These are phyloP conservation scores for Colletotrichum plurivorum DNA, from an alignment of 2,329 filamentous ascomycete genomes.

Conservation along the genomic window DNA sequence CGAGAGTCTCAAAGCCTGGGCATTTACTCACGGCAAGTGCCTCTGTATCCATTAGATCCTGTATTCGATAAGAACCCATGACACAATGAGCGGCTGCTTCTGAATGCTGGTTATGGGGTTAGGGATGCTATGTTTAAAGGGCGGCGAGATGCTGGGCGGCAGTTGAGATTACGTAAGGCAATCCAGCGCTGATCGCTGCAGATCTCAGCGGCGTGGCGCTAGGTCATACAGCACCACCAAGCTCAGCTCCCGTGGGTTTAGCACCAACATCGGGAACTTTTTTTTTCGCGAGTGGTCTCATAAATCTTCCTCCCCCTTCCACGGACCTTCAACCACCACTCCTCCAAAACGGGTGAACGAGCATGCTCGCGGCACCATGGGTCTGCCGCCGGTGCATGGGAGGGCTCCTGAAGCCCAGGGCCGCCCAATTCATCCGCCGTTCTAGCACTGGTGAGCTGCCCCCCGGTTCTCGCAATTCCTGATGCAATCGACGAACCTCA, in stretches of 20 bases:
- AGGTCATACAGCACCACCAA: neutral
- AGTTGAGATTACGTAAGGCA: conserved; percentile 20
- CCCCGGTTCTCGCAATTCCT: neutral
- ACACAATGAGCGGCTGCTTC: no score
- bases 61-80: no score
- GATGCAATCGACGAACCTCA: no score
- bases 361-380: conserved; percentile 62
- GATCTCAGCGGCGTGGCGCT: no score
- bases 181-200: no score
- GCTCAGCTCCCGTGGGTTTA: conserved; percentile 13
- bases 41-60: no score
- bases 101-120: no score
- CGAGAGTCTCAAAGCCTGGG: no score
- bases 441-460: conserved; percentile 56
- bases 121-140: no score
- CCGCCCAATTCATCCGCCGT: conserved; percentile 53
- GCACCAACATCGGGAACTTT: conserved; percentile 13
- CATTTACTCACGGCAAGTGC: no score
- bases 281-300: neutral
- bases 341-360: conserved; percentile 1
- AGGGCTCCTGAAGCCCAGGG: conserved; percentile 49
- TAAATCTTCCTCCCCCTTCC: neutral
- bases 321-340: neutral
- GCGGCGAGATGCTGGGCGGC: no score
- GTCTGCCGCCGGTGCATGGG: conserved; percentile 66